These are phyloP conservation scores for Cutaneotrichosporon daszewskae DNA, from an alignment of 1,284 basidiomycete genomes.

Conservation along the genomic window DNA sequence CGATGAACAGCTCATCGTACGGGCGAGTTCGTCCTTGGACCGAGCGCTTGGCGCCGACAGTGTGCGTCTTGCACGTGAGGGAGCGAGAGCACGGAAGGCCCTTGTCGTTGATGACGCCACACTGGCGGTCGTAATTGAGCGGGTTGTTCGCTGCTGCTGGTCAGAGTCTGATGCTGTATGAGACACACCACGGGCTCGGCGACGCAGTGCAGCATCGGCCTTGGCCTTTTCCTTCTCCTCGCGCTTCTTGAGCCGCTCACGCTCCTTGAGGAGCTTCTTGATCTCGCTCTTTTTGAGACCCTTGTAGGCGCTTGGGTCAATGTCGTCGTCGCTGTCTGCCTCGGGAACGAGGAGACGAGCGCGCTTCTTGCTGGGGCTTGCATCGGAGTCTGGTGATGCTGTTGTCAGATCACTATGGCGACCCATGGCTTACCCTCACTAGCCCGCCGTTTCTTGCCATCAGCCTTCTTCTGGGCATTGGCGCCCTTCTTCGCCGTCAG, in stretches of 20 bases:
- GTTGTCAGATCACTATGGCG: neutral
- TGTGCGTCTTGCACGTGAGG: slow-evolving; percentile 95
- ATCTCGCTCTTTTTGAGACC: slow-evolving; percentile 38
- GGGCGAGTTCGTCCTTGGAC: slow-evolving; percentile 77
- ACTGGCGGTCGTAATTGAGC: slow-evolving; percentile 86
- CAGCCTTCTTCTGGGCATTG: slow-evolving; percentile 45
- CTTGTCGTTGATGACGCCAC: slow-evolving; percentile 97
- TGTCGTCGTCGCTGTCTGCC: slow-evolving; percentile 19
- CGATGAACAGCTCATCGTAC: slow-evolving; percentile 82
- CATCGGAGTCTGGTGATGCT: slow-evolving; percentile 11
- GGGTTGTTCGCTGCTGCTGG: slow-evolving; percentile 54
- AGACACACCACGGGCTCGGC: slow-evolving; percentile 61
- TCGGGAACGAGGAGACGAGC: slow-evolving; percentile 49
- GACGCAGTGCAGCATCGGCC: slow-evolving; percentile 54
- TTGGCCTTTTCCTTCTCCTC: slow-evolving; percentile 58
- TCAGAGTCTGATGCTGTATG: neutral
- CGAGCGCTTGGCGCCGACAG: slow-evolving; percentile 91
- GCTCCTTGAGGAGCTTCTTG: slow-evolving; percentile 39
- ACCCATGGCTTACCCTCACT: slow-evolving; percentile 32
- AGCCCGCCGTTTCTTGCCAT: slow-evolving; percentile 27
- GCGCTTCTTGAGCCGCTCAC: slow-evolving; percentile 55
- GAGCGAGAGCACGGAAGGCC: slow-evolving; percentile 89
- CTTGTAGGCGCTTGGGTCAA: slow-evolving; percentile 23
- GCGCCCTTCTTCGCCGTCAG: slow-evolving; percentile 53
- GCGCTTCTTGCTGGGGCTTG: slow-evolving; percentile 26